Evolutionary conservation across 495 filamentous ascomycete genomes (phyloP), one percentile per base, ranked within the genome.

Genomic region (Glutinoglossum americanum): DNA sequence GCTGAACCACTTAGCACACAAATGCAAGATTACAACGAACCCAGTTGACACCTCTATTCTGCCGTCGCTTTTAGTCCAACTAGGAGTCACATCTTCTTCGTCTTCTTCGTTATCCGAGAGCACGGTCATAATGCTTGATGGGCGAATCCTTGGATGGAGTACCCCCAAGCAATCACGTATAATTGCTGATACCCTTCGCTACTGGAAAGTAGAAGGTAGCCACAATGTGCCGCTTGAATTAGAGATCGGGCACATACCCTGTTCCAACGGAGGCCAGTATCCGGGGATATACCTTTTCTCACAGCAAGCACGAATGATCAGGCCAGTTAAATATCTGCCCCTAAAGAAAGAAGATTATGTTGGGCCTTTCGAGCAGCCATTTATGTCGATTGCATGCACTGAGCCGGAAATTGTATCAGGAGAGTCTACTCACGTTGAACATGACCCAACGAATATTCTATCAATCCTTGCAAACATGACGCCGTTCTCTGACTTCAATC

Each of bases 381-480:
- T 90, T 70, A 95, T 98, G 92, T 88, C 90, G 57, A 92, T 97
- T 67, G 90, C 92, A 49, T 89, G 87, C 63, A 80, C 82, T 9
- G 80, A 89, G 53, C 74, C 76, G 37, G 92, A 98, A 66, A 78
- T 96, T 62, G 74, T 82, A n/a, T 79, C 85, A 7, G 87, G 87
- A 35, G 77, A 89, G 59, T 87, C 87, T 8, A 93, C 87, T 11
- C 92, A 98, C 64, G 88, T 97, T 28, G 92, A 98, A 69, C 89
- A 82, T 65, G 84, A 89, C 59, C 92, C 92, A 13, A 97, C 90
- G 56, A 93, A 96, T 66, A 96, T 98, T 59, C 80, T 98, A 55
- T 96, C 90, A 21, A 98, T 98, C 61, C 74, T 98, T 51, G 92
- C 92, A 61, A 98, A 97, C 72, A 90, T 94, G 85, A 98, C 92